phyloP scores from a whole-genome alignment of 2,329 filamentous ascomycete genomes.

The Magnaporthiopsis rhizophila region DNA sequence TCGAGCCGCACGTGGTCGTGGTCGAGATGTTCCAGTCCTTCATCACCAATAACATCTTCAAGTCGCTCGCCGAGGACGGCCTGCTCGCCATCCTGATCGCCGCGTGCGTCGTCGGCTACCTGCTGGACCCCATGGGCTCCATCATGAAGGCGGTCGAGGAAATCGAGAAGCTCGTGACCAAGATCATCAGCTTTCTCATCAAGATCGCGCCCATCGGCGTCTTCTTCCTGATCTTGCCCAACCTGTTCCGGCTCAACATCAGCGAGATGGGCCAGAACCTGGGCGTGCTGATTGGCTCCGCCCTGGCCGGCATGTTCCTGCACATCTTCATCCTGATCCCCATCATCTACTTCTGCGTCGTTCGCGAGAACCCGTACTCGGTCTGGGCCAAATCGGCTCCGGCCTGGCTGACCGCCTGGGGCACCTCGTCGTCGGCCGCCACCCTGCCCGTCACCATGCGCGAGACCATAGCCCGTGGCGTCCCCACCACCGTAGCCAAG shows the following conservation, averaged over 20 bases:
- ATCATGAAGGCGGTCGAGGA: constrained; percentile 36
- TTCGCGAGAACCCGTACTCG: constrained; percentile 36
- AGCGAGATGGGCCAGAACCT: constrained; percentile 38
- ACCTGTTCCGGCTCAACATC: constrained; percentile 41
- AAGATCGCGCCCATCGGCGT: constrained; percentile 41
- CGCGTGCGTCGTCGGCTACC: constrained; percentile 19
- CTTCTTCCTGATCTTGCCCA: constrained; percentile 45
- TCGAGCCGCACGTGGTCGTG: constrained; percentile 33
- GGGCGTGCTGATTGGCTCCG: constrained; percentile 38
- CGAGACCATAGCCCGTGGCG: constrained; percentile 27
- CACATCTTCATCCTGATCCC: constrained; percentile 31
- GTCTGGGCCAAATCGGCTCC: constrained; percentile 40
- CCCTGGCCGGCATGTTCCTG: constrained; percentile 15
- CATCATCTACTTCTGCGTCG: constrained; percentile 30
- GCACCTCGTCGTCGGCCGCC: constrained; percentile 43
- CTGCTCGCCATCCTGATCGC: constrained; percentile 25
- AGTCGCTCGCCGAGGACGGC: constrained; percentile 30
- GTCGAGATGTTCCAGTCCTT: constrained; percentile 40
- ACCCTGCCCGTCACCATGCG: constrained; percentile 42
- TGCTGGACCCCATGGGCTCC: constrained; percentile 29
- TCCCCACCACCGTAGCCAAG: constrained; percentile 35
- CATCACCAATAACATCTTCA: constrained; percentile 39
- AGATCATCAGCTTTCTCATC: constrained; percentile 32
- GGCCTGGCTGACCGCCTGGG: constrained; percentile 48
- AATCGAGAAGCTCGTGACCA: constrained; percentile 31